Conservation (phyloP, 352 stramenopile genomes). For the Phytopythium aichiense region DNA sequence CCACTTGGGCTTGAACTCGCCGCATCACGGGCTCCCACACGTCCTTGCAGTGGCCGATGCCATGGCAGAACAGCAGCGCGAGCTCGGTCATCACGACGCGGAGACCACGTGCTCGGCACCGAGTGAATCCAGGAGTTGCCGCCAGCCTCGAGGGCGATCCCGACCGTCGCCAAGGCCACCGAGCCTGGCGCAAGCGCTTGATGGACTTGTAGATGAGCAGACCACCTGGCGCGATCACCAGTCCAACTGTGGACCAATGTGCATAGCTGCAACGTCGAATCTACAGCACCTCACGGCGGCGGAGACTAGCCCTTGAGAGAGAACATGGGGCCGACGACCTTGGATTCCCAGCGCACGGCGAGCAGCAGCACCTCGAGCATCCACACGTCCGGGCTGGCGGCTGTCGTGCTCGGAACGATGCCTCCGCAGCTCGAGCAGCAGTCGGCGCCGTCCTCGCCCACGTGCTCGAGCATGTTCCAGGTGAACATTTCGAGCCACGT, state of each 20-base stretch:
- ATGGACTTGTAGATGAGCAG: neutral
- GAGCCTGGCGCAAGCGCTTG: neutral
- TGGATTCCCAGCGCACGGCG: conserved; percentile 50
- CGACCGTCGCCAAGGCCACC: neutral
- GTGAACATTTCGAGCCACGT: conserved; percentile 62
- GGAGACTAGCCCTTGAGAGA: conserved; percentile 8
- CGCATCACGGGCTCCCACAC: conserved; percentile 14
- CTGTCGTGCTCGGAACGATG: conserved; percentile 32
- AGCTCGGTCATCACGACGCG: neutral
- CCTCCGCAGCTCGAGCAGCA: conserved; percentile 48
- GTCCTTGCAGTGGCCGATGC: conserved; percentile 15
- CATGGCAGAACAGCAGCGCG: conserved; percentile 18
- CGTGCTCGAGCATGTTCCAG: conserved; percentile 48
- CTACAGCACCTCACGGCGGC: too few relatives aligned
- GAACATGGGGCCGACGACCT: conserved; percentile 45
- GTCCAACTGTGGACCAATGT: neutral
- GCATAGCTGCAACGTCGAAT: neutral
- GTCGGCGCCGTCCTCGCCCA: conserved; percentile 19
- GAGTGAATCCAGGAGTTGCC: neutral
- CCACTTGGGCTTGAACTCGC: conserved; percentile 9
- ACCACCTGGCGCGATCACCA: neutral
- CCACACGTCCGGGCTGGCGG: conserved; percentile 43
- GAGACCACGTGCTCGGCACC: neutral
- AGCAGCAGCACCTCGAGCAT: conserved; percentile 67
- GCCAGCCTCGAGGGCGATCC: neutral